Conservation (phyloP, 2,329 filamentous ascomycete genomes). For the Teratosphaeria zuluensis region DNA sequence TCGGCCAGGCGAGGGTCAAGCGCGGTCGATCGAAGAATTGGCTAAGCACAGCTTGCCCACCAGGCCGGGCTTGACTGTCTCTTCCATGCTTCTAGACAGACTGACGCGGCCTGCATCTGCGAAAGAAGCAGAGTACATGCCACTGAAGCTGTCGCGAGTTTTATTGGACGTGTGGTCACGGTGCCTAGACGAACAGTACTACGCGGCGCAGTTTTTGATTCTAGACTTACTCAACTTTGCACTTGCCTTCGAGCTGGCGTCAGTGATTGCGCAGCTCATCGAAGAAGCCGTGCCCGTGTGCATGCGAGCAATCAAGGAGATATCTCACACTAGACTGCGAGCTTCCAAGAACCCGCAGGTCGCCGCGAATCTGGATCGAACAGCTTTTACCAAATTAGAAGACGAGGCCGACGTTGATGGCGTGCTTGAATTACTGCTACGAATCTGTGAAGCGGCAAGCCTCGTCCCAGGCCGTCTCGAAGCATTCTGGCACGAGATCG, state of each 20-base stretch:
- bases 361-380: slow-evolving; percentile 12
- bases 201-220: slow-evolving; percentile 55
- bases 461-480: slow-evolving; percentile 30
- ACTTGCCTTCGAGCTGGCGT: slow-evolving; percentile 50
- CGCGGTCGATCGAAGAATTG: slow-evolving; percentile 52
- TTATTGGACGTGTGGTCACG: slow-evolving; percentile 59
- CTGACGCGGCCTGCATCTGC: slow-evolving; percentile 46
- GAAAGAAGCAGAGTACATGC: slow-evolving; percentile 44
- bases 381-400: slow-evolving; percentile 34
- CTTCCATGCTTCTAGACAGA: slow-evolving; percentile 46
- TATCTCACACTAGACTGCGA: slow-evolving; percentile 40
- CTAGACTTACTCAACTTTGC: slow-evolving; percentile 56
- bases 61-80: slow-evolving; percentile 18
- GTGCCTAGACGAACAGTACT: slow-evolving; percentile 55
- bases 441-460: slow-evolving; percentile 47
- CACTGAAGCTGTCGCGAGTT: slow-evolving; percentile 54
- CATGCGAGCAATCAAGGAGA: slow-evolving; percentile 41
- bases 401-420: slow-evolving; percentile 54
- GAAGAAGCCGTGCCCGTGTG: slow-evolving; percentile 43
- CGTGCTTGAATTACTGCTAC: slow-evolving; percentile 57
- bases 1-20: slow-evolving; percentile 44
- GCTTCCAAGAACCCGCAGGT: slow-evolving; percentile 25
- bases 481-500: slow-evolving; percentile 58
- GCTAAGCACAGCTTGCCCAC: slow-evolving; percentile 57
- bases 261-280: slow-evolving; percentile 51